Evolutionary conservation across 2,329 filamentous ascomycete genomes (phyloP).

Genomic region (Aspergillus pseudonomiae): DNA sequence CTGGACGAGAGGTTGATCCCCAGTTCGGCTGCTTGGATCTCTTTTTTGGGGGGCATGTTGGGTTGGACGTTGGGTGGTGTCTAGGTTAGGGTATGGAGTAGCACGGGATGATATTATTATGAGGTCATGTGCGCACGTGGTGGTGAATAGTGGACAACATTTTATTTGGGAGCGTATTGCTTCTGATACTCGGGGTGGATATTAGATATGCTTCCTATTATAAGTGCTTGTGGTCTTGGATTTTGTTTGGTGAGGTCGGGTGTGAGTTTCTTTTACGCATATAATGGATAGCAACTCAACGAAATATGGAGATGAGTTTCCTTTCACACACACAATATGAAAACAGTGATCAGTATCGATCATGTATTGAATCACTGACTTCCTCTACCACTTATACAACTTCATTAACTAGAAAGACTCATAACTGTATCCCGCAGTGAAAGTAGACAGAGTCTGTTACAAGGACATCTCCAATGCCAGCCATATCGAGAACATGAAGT

Average conservation of each 20-base stretch:
- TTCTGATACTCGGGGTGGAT: not conserved
- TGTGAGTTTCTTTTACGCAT: no score
- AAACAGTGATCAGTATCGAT: no score
- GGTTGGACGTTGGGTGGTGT: no score
- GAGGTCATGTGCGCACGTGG: not conserved
- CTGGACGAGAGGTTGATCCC: constrained; percentile 10
- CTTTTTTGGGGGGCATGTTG: not conserved
- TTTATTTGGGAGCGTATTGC: no score
- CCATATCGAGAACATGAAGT: not conserved
- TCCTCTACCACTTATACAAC: no score
- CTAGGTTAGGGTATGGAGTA: no score
- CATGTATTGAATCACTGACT: no score
- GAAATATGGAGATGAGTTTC: no score
- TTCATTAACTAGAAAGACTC: not conserved
- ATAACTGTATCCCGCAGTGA: not conserved
- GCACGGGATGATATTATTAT: not conserved
- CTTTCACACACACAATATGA: no score
- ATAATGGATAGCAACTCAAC: no score
- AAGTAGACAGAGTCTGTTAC: not conserved
- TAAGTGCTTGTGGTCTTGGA: not conserved
- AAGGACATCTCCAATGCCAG: not conserved
- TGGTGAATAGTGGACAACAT: not conserved
- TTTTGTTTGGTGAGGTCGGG: no score
- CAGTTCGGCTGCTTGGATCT: constrained; percentile 7
- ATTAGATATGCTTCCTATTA: not conserved